Evolutionary conservation across 148 eudicot genomes (phyloP), one percentile per base, ranked within the genome.

Genomic region (Camellia sinensis): DNA sequence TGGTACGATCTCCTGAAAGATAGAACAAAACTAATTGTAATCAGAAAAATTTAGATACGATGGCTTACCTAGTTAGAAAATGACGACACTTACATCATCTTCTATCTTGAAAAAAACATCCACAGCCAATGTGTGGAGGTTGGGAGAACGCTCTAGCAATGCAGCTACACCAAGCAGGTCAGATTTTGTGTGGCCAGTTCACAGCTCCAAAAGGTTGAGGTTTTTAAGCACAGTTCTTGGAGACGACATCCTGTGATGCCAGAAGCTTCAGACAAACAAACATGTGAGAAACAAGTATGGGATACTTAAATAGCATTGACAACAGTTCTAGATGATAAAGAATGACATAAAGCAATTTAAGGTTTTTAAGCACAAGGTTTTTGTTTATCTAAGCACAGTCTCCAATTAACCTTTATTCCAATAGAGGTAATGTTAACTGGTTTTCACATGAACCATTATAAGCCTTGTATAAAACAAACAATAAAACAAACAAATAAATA

Each of bases 161-260:
- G 43, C 56, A 71, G 75, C 75, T 71, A 71, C 10, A 52, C 59
- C 75, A 0, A 71, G 75, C 50, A 71, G 75, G 50, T 71, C 75
- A 71, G 18, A 71, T 52, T 29, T 46, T 50, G 75, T 9, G 10
- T n/a, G 50, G 41, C 75, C 56, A 19, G 75, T 71, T 52, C 41
- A 2, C 18, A 71, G 60, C 57, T 48, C 75, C 56, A 71, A 10
- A 5, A 18, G 10, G 53, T 53, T 71, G 15, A 71, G 75, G 41
- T 52, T 50, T 29, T 71, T 71, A 40, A 71, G 37, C 19, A 9
- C 60, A 71, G 12, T 52, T 19, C 14, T 22, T 18, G 9, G 37
- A 13, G 53, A 41, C 7, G 59, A 71, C 37, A 53, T 50, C 75
- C 59, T n/a, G 1, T 19, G 75, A 71, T 21, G 75, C n/a, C 17